phyloP scores from a whole-genome alignment of 2,329 filamentous ascomycete genomes.

The Fusarium multiceps region DNA sequence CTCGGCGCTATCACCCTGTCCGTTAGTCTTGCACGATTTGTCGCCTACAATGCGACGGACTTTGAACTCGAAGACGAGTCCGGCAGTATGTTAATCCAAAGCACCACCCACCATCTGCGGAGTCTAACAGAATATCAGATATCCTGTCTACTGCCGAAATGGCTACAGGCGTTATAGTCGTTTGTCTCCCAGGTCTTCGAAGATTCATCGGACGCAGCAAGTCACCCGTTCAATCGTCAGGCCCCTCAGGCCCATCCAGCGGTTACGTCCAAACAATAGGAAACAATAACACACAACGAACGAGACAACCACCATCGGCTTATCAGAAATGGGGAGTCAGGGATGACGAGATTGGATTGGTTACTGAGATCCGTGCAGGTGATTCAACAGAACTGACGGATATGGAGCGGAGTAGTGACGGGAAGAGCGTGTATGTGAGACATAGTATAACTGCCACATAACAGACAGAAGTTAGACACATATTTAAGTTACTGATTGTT shows the following conservation, averaged over 20 bases:
- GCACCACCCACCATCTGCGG: rapidly evolving
- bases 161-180: slow-evolving; percentile 15
- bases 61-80: slow-evolving; percentile 19
- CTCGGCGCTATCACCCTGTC: slow-evolving; percentile 6
- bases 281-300: neutral
- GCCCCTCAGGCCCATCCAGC: neutral
- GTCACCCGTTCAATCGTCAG: neutral
- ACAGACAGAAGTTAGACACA: neutral
- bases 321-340: slow-evolving; percentile 18
- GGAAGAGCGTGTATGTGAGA: neutral
- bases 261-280: slow-evolving; percentile 1
- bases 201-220: slow-evolving; percentile 10
- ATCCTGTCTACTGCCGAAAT: slow-evolving; percentile 8
- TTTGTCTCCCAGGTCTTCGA: slow-evolving; percentile 14
- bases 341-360: slow-evolving; percentile 19
- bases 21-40: slow-evolving; percentile 14
- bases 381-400: slow-evolving; percentile 3
- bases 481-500: neutral
- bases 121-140: neutral
- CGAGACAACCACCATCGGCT: neutral
- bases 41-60: slow-evolving; percentile 15
- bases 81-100: slow-evolving; percentile 1
- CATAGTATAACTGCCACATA: neutral
- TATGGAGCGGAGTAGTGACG: neutral
- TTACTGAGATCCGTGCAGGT: slow-evolving; percentile 11